Base-by-base conservation (phyloP, 139 green algal genomes). In the Coccomyxa sp. region DNA sequence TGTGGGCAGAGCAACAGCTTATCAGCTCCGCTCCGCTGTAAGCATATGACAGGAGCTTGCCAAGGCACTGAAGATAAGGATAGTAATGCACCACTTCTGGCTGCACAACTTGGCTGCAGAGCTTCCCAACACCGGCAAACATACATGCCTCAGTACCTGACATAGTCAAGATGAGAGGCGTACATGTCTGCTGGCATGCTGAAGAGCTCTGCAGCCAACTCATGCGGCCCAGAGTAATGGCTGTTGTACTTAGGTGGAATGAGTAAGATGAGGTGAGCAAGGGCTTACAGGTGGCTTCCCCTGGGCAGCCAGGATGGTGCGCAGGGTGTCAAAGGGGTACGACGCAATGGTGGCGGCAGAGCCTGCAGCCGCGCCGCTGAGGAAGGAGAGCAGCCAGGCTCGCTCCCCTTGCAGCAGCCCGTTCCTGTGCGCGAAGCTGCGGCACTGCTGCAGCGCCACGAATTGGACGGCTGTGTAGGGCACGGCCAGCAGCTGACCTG, bases 251-350 rank as follows among this genome's bases (percentile, higher is more conserved):
- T n/a, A n/a, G 16, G 54, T 22, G 16, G 22, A 68, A 16, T 68
- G 54, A 68, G 22, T 68, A 68, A n/a, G 54, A 68, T 68, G 54
- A 68, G 68, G 22, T 73, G 68, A 18, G 68, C 24, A 73, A 37
- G 68, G 31, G 31, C 2, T 73, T 7, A 5, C 64, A 95, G 92
- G 94, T 29, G 96, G 96, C 74, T 97, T 90, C 7, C 96, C 96
- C 85, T 99, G 96, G 0, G 95, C 95, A 40, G 96, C 96, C 55
- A 99, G 82, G 0, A 91, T 97, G 18, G 96, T 99, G 24, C 96
- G 86, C 70, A 99, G 90, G n/a, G 99, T 84, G 86, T 99, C 96
- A 82, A 99, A 98, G n/a, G 96, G 96, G 83, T 99, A 99, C 0
- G 91, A 96, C 3, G 88, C 91, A 9, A 97, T 50, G 2, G 96